Evolutionary conservation across 1,139 yeast species (phyloP).

Genomic region (Magnusiomyces tetraspermus): DNA sequence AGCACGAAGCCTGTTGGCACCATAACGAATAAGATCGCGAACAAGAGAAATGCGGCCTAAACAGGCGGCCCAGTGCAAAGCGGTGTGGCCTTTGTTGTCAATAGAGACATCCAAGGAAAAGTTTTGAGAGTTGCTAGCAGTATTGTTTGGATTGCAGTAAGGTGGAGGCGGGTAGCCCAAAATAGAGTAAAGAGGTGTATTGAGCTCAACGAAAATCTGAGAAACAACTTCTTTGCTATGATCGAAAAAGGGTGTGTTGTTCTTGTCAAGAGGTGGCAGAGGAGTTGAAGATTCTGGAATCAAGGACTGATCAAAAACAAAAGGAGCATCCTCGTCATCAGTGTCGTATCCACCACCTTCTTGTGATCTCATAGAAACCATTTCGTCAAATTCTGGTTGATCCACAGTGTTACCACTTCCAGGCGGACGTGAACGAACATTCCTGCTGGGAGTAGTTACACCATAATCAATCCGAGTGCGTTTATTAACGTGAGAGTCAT

Average conservation of each 20-base stretch:
- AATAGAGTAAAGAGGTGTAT: background rate
- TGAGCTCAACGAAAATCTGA: constrained; percentile 30
- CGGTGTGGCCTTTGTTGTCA: constrained; percentile 88
- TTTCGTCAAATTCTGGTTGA: constrained; percentile 4
- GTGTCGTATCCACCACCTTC: background rate
- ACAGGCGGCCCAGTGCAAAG: constrained; percentile 94
- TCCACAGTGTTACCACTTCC: constrained; percentile 7
- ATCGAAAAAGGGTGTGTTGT: constrained; percentile 35
- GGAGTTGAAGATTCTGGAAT: constrained; percentile 28
- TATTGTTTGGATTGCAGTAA: background rate
- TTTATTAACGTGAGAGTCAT: background rate
- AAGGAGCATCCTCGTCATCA: constrained; percentile 33
- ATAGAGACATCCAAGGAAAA: constrained; percentile 59
- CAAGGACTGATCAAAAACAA: constrained; percentile 20
- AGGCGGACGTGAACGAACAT: background rate
- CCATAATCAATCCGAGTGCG: constrained; percentile 1
- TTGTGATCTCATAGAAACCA: constrained; percentile 6
- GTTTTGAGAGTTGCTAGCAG: constrained; percentile 1
- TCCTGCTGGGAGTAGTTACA: background rate
- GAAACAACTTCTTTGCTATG: constrained; percentile 49
- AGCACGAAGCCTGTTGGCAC: constrained; percentile 58
- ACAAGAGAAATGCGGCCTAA: constrained; percentile 71
- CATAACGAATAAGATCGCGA: constrained; percentile 59
- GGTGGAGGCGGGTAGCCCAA: background rate
- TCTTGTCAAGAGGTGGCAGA: constrained; percentile 42